Conservation (phyloP, 495 filamentous ascomycete species). For the Chaetomium fimeti region DNA sequence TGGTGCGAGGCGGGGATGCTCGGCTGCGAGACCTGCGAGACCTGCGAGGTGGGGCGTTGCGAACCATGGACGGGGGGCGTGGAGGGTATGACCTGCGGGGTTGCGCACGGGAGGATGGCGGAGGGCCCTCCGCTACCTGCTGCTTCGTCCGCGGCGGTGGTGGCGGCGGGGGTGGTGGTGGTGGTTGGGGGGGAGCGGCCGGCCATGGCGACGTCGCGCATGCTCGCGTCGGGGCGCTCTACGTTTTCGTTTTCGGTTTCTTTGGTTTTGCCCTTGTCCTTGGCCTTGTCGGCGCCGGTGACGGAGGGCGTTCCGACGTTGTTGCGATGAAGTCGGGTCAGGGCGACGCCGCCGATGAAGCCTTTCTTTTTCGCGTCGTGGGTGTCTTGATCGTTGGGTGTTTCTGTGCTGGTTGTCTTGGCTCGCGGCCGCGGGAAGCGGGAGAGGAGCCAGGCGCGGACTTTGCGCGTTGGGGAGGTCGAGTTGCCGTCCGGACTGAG, state of each 20-base stretch:
- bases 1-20: slow-evolving; percentile 11
- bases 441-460: slow-evolving; percentile 62
- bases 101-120: background rate
- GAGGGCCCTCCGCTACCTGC: too few relatives aligned
- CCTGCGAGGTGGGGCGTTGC: slow-evolving; percentile 5
- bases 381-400: background rate
- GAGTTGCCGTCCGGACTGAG: slow-evolving; percentile 15
- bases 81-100: background rate
- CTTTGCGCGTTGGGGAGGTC: slow-evolving; percentile 39
- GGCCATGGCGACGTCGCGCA: slow-evolving; percentile 54
- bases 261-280: slow-evolving; percentile 34
- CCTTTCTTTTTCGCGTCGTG: slow-evolving; percentile 23
- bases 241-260: slow-evolving; percentile 28
- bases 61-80: background rate
- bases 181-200: slow-evolving; percentile 28
- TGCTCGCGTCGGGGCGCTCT: slow-evolving; percentile 28
- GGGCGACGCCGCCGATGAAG: slow-evolving; percentile 51
- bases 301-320: slow-evolving; percentile 37
- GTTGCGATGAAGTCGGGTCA: slow-evolving; percentile 39
- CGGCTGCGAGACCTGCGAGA: slow-evolving; percentile 17
- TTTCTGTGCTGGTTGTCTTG: slow-evolving; percentile 28
- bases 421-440: slow-evolving; percentile 48
- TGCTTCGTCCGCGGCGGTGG: too few relatives aligned
- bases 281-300: slow-evolving; percentile 23
- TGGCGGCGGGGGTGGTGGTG: slow-evolving; percentile 1